Evolutionary conservation across 768 basidiomycete species (phyloP).

Genomic region (Cytidiella melzeri): DNA sequence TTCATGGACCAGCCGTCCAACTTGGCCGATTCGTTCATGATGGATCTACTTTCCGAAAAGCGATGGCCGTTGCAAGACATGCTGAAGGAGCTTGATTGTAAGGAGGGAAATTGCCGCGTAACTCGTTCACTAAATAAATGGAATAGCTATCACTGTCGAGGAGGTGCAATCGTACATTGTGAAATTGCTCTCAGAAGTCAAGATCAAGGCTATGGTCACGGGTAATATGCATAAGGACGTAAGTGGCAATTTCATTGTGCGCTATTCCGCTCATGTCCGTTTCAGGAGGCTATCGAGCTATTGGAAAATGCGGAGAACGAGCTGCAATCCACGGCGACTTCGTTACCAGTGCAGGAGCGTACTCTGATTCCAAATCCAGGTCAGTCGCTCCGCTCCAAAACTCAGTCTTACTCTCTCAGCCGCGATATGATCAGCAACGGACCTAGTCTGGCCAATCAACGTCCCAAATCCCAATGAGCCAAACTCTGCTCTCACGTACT

Average conservation of each 20-base stretch:
- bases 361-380: slow-evolving; percentile 68
- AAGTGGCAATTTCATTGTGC: slow-evolving; percentile 19
- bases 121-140: neutral
- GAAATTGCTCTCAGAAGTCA: slow-evolving; percentile 54
- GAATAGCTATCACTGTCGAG: slow-evolving; percentile 59
- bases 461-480: slow-evolving; percentile 81
- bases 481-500: slow-evolving; percentile 86
- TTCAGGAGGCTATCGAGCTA: slow-evolving; percentile 70
- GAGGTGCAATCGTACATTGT: slow-evolving; percentile 61
- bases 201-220: slow-evolving; percentile 66
- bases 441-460: slow-evolving; percentile 56
- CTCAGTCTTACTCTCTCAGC: neutral
- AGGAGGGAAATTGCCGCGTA: slow-evolving; percentile 25
- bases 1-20: slow-evolving; percentile 78
- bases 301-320: slow-evolving; percentile 66
- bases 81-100: slow-evolving; percentile 67
- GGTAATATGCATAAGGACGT: slow-evolving; percentile 88
- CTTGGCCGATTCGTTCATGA: slow-evolving; percentile 69
- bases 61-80: slow-evolving; percentile 78
- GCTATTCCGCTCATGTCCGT: neutral
- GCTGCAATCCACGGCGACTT: slow-evolving; percentile 49
- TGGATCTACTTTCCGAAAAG: slow-evolving; percentile 62
- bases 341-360: slow-evolving; percentile 39
- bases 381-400: slow-evolving; percentile 23
- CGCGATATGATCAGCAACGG: slow-evolving; percentile 44